Evolutionary conservation across 2,329 filamentous ascomycete species (phyloP).

Genomic region (Botryotinia calthae): DNA sequence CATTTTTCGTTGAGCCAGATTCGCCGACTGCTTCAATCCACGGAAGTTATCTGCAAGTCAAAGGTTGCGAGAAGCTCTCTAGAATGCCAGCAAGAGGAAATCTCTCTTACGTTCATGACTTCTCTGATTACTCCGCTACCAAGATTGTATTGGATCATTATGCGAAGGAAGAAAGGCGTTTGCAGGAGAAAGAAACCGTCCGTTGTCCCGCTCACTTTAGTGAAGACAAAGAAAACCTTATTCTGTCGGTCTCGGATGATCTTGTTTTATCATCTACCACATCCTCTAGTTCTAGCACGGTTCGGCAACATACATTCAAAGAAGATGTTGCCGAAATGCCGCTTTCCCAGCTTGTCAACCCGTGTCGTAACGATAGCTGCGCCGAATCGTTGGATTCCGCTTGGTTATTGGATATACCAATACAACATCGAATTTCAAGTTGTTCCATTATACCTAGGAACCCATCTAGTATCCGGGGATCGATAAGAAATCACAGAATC

Average conservation of each 20-base stretch:
- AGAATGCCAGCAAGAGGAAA: conserved; percentile 18
- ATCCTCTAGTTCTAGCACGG: neutral
- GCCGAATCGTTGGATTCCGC: neutral
- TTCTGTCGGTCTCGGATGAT: conserved; percentile 1
- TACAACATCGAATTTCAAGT: conserved; percentile 16
- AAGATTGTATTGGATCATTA: conserved; percentile 31
- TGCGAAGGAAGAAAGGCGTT: conserved; percentile 27
- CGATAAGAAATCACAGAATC: neutral
- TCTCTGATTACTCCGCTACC: conserved; percentile 30
- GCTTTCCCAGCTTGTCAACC: neutral
- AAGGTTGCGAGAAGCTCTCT: conserved; percentile 13
- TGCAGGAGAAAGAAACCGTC: conserved; percentile 8
- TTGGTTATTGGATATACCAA: neutral
- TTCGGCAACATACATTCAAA: conserved; percentile 4
- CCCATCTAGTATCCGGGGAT: neutral
- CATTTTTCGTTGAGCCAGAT: neutral
- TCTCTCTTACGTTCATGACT: conserved; percentile 34
- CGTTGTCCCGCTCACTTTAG: neutral
- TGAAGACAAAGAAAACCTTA: neutral
- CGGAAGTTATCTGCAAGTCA: neutral
- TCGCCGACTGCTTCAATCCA: neutral
- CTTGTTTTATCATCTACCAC: neutral
- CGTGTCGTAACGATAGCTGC: neutral
- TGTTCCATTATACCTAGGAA: neutral
- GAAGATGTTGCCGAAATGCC: neutral